phyloP scores from a whole-genome alignment of 2,329 filamentous ascomycete species.

The Pseudocercospora fijiensis region DNA sequence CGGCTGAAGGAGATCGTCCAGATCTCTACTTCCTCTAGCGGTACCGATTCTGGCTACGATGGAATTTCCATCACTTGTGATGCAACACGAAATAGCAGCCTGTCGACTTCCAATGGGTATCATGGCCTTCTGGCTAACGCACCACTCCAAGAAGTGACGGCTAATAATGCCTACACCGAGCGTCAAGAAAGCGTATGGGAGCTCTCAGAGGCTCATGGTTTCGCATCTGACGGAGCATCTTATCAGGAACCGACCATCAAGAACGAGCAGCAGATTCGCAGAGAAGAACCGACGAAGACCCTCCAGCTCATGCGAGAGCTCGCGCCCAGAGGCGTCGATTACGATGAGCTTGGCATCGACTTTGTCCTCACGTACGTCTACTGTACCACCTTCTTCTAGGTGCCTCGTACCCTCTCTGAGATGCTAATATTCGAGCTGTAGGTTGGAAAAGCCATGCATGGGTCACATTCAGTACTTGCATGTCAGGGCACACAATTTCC shows the following conservation, averaged over 20 bases:
- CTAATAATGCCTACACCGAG: slow-evolving; percentile 10
- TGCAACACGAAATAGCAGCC: slow-evolving; percentile 24
- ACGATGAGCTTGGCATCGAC: slow-evolving; percentile 27
- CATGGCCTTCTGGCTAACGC: slow-evolving; percentile 20
- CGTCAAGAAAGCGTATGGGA: slow-evolving; percentile 22
- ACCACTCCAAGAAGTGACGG: slow-evolving; percentile 16
- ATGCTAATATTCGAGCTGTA: slow-evolving; percentile 2
- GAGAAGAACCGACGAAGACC: slow-evolving; percentile 1
- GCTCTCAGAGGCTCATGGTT: slow-evolving; percentile 19
- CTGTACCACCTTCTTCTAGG: background rate
- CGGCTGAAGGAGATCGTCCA: slow-evolving; percentile 19
- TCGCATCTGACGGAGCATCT: slow-evolving; percentile 21
- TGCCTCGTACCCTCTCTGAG: background rate
- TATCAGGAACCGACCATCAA: slow-evolving; percentile 14
- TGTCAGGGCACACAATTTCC: slow-evolving; percentile 28
- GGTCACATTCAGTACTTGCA: slow-evolving; percentile 28
- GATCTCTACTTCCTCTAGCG: slow-evolving; percentile 15
- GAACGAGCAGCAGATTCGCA: background rate
- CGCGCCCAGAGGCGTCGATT: slow-evolving; percentile 21
- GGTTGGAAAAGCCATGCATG: slow-evolving; percentile 28
- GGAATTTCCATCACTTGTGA: slow-evolving; percentile 22
- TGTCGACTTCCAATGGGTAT: slow-evolving; percentile 21
- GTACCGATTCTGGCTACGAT: slow-evolving; percentile 26
- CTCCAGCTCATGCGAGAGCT: slow-evolving; percentile 11
- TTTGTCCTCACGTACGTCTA: slow-evolving; percentile 26